Conservation (phyloP, 2,329 filamentous ascomycete genomes). For the Xylaria sp. region DNA sequence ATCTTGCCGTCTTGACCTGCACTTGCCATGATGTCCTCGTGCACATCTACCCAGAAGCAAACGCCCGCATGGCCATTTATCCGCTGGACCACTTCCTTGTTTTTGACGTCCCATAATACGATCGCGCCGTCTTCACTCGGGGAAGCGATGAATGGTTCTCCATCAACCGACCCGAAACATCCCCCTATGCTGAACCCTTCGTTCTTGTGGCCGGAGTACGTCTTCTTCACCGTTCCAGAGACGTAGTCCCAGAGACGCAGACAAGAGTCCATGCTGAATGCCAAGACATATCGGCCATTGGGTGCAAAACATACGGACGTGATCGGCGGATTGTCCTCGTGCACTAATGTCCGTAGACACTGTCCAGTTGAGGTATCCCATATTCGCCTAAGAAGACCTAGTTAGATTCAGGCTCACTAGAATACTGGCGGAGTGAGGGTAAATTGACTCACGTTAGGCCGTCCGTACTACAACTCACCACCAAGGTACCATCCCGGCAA, state of each 20-base stretch:
- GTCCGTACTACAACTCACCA: constrained; percentile 91
- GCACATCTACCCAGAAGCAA: constrained; percentile 74
- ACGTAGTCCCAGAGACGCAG: constrained; percentile 96
- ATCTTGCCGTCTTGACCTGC: constrained; percentile 66
- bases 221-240: constrained; percentile 91
- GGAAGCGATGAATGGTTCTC: constrained; percentile 74
- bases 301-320: constrained; percentile 91
- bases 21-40: constrained; percentile 67
- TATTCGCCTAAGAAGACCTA: constrained; percentile 68
- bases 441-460: constrained; percentile 76
- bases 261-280: constrained; percentile 90
- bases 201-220: constrained; percentile 93
- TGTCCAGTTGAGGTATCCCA: constrained; percentile 98
- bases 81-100: constrained; percentile 82
- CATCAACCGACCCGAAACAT: constrained; percentile 76
- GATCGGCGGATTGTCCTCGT: constrained; percentile 94
- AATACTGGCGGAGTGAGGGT: background rate
- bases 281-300: constrained; percentile 92
- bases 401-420: constrained; percentile 1
- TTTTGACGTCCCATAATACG: constrained; percentile 89
- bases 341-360: constrained; percentile 91
- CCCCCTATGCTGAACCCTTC: constrained; percentile 85
- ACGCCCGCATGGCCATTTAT: constrained; percentile 64
- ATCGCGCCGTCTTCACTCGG: constrained; percentile 90
- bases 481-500: constrained; percentile 88